Base-by-base conservation (phyloP, 805 yeast species). In the Candida ortonii region DNA sequence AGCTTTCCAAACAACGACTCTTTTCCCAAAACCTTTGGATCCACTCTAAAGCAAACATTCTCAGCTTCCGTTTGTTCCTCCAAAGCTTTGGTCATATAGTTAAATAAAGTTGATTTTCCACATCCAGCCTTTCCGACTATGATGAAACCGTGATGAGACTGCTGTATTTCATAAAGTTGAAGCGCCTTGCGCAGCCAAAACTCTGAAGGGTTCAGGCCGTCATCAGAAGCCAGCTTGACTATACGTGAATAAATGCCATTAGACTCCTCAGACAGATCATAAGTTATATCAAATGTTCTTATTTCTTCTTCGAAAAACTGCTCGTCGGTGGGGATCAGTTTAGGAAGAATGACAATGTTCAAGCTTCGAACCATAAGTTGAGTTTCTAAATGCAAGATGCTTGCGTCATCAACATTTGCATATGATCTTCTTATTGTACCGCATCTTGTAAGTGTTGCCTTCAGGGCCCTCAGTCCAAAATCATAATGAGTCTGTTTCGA, bases 391-490 rank as follows among this genome's bases (percentile, higher is more conserved):
- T 13, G 37, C 45, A 22, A 9, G n/a, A 6, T 36, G 3, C 25
- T 30, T 6, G 16, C 28, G 1, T 21, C 25, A 4, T 16, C 27
- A 2, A 16, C 22, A 10, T 25, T 31, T 2, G 10, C 15, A 3
- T 22, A 9, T 13, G 18, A 28, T 41, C 57, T 23, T 30, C 72
- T 55, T 12, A 40, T 26, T 11, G 51, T 43, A 2, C 87, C 85
- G 44, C 89, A 78, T 35, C 71, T 71, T 7, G 65, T 58, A 12
- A 90, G 55, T 1, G 80, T 74, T 23, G 78, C 68, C 50, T 89
- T 90, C 38, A 90, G 56, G 0, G 95, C 80, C 39, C 97, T 68
- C 26, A 90, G 61, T 0, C 97, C 96, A 70, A 90, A 90, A 50
- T 90, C 97, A 48, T 90, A 90, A 53, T 90, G 97, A 4, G 57